These are phyloP conservation scores for Sclerotinia trifoliorum DNA, from an alignment of 2,329 filamentous ascomycete genomes.

Conservation along the genomic window DNA sequence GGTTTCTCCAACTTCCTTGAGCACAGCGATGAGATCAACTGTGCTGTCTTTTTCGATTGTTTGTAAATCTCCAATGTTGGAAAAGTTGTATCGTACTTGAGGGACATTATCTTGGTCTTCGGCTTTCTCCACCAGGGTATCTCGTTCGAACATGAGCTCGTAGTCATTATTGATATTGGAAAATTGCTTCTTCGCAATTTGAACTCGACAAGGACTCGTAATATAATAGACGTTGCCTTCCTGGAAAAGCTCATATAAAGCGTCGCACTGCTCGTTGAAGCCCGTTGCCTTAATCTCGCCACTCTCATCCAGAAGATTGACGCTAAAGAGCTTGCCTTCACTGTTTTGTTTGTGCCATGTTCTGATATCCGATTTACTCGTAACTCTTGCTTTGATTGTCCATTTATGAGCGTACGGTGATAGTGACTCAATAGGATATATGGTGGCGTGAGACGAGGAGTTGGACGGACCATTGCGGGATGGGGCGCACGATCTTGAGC, in stretches of 20 bases:
- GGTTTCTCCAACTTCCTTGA: conserved; percentile 82
- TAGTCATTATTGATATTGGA: conserved; percentile 93
- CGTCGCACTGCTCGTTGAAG: conserved; percentile 91
- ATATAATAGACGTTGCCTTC: conserved; percentile 94
- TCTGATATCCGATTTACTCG: conserved; percentile 86
- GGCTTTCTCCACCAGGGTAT: conserved; percentile 86
- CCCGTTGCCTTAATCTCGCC: conserved; percentile 94
- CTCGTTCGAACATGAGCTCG: conserved; percentile 87
- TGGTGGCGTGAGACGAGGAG: conserved; percentile 49
- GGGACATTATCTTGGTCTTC: conserved; percentile 88
- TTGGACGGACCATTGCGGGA: conserved; percentile 41
- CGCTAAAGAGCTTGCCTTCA: conserved; percentile 93
- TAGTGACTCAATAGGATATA: conserved; percentile 93
- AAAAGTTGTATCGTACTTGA: conserved; percentile 91
- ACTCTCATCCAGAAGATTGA: conserved; percentile 91
- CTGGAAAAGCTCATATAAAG: conserved; percentile 82
- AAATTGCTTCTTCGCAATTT: conserved; percentile 94
- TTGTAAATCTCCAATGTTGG: conserved; percentile 77
- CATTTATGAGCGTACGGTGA: conserved; percentile 94
- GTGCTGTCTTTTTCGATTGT: conserved; percentile 88
- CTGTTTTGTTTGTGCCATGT: conserved; percentile 91
- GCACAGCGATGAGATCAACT: conserved; percentile 84
- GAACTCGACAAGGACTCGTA: conserved; percentile 79
- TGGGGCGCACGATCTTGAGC: conserved; percentile 47
- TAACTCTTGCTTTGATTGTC: conserved; percentile 96